Percentiles rank a stretch among this genome's conserved stretches.
Evolutionary conservation across 2,329 filamentous ascomycete species (phyloP).

Genomic region (Madurella fahalii): DNA sequence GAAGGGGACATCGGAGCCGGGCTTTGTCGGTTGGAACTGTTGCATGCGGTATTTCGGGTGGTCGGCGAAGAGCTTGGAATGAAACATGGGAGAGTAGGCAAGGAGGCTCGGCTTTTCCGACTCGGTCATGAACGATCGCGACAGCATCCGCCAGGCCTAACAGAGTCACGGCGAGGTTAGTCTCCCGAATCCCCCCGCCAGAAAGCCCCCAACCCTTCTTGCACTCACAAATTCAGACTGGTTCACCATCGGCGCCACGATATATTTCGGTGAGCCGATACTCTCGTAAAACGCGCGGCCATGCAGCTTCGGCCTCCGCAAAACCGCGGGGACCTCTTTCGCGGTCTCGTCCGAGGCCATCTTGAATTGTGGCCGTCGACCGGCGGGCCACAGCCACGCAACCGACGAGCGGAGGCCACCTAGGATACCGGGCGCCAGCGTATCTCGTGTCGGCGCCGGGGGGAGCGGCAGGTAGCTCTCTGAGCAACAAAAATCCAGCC

Average conservation of each 20-base stretch:
- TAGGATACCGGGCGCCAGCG: conserved; percentile 12
- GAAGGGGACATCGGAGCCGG: conserved; percentile 40
- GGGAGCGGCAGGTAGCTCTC: neutral
- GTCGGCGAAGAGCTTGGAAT: conserved; percentile 82
- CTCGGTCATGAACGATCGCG: conserved; percentile 80
- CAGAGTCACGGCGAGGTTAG: neutral
- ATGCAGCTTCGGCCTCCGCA: conserved; percentile 56
- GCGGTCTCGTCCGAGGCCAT: conserved; percentile 19
- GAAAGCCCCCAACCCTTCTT: neutral
- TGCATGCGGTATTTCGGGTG: conserved; percentile 69
- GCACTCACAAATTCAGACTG: conserved; percentile 88
- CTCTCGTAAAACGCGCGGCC: conserved; percentile 93
- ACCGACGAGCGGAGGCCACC: conserved; percentile 7
- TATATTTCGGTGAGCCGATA: conserved; percentile 83
- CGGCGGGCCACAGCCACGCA: conserved; percentile 7
- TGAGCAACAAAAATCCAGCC: neutral
- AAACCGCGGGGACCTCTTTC: conserved; percentile 9
- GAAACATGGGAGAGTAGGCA: conserved; percentile 94
- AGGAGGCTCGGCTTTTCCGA: conserved; percentile 63
- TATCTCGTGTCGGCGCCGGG: neutral
- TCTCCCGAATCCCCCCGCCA: neutral
- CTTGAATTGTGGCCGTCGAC: neutral
- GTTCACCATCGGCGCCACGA: conserved; percentile 97
- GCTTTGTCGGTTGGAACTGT: conserved; percentile 69
- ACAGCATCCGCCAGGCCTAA: conserved; percentile 93